Evolutionary conservation across 2,329 filamentous ascomycete species (phyloP).

Genomic region (Venturiaceae sp.): DNA sequence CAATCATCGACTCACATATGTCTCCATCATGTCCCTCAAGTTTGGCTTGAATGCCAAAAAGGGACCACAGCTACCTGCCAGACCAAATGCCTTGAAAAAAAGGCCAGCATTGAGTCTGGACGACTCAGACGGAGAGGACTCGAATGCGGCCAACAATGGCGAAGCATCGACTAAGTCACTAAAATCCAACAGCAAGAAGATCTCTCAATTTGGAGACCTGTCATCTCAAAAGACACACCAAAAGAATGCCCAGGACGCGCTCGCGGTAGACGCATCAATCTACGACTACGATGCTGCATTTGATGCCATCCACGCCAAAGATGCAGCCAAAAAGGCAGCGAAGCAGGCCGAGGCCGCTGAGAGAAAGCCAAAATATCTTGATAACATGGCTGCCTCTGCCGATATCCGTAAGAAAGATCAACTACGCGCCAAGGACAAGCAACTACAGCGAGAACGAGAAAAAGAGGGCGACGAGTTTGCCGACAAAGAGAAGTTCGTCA

Average conservation of each 20-base stretch:
- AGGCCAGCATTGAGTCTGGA: constrained; percentile 36
- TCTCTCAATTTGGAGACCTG: constrained; percentile 49
- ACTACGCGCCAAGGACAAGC: constrained; percentile 69
- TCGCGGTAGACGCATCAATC: constrained; percentile 60
- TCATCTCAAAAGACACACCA: constrained; percentile 55
- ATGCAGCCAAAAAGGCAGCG: constrained; percentile 46
- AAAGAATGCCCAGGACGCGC: constrained; percentile 54
- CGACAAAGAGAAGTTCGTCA: constrained; percentile 81
- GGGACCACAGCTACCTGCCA: not conserved
- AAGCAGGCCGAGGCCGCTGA: constrained; percentile 45
- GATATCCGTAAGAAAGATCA: constrained; percentile 70
- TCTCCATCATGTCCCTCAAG: constrained; percentile 5
- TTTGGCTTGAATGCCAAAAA: constrained; percentile 6
- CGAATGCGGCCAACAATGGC: constrained; percentile 19
- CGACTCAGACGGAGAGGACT: constrained; percentile 44
- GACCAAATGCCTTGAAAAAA: constrained; percentile 33
- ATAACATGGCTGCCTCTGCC: constrained; percentile 60
- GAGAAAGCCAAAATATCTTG: constrained; percentile 70
- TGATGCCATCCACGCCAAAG: constrained; percentile 56
- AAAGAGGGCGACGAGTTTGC: constrained; percentile 72
- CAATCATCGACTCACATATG: not conserved
- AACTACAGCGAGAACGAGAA: constrained; percentile 66
- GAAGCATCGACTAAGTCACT: constrained; percentile 33
- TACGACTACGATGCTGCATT: constrained; percentile 83
- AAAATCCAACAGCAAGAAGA: constrained; percentile 21